These are phyloP conservation scores for Fusarium pseudoanthophilum DNA, from an alignment of 2,329 filamentous ascomycete species.

Conservation along the genomic window DNA sequence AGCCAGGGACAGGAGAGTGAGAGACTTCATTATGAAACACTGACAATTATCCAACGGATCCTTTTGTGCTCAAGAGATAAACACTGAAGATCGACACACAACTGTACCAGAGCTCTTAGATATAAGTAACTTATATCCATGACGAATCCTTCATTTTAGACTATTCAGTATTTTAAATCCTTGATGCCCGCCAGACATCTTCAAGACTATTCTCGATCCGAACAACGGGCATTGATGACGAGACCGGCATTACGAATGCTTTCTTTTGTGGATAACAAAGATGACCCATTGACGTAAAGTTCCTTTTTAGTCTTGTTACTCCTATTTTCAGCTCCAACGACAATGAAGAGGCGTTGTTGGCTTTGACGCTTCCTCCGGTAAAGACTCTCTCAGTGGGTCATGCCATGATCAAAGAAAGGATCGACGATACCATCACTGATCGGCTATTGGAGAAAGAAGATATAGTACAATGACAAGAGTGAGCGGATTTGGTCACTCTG, in stretches of 20 bases:
- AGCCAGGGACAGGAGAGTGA: background rate
- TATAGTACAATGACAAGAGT: background rate
- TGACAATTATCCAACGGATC: background rate
- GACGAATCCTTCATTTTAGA: background rate
- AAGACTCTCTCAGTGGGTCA: background rate
- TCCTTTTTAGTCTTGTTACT: background rate
- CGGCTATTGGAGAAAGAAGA: background rate
- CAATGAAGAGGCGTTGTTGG: background rate
- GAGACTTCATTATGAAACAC: conserved; percentile 9
- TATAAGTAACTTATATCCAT: background rate
- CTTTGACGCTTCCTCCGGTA: background rate
- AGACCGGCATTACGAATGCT: background rate
- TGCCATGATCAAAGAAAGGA: background rate
- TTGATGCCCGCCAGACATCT: too few species aligned
- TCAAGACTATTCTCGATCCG: background rate
- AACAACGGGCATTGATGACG: background rate
- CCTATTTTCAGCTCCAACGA: background rate
- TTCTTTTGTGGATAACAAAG: background rate
- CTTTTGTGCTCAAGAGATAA: background rate
- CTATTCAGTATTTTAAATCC: background rate
- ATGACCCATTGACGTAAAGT: background rate
- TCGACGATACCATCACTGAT: background rate
- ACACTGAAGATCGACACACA: background rate
- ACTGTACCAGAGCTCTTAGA: background rate
- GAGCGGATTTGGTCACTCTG: background rate